Conservation (phyloP, 164 flowering plant genomes). For the Santalum album region DNA sequence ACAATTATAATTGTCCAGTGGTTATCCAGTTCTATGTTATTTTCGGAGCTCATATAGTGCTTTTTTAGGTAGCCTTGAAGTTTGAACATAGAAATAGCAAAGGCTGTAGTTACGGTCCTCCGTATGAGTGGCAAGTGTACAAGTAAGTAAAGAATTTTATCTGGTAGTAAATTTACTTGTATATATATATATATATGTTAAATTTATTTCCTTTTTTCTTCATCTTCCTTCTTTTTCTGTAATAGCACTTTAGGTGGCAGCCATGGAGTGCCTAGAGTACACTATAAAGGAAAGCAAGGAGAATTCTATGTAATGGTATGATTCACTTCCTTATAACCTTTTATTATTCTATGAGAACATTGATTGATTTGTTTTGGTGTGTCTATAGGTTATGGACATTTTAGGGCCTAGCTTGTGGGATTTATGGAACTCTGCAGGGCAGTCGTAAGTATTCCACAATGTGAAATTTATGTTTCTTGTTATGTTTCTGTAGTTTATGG, state of each 20-base stretch:
- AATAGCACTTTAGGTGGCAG: constrained; percentile 72
- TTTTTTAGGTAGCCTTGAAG: constrained; percentile 68
- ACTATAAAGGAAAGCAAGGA: constrained; percentile 83
- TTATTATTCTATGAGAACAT: neutral
- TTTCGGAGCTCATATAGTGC: neutral
- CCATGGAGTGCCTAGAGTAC: constrained; percentile 85
- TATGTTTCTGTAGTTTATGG: no score
- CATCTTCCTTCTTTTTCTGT: constrained; percentile 3
- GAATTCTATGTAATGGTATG: constrained; percentile 86
- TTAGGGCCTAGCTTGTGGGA: constrained; percentile 94
- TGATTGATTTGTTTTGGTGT: neutral
- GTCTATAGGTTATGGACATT: constrained; percentile 86
- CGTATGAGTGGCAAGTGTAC: constrained; percentile 95
- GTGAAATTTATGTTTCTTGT: neutral
- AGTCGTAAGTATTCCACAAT: constrained; percentile 50
- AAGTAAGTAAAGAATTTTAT: constrained; percentile 43
- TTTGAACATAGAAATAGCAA: constrained; percentile 90
- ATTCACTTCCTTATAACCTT: neutral
- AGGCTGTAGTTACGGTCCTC: constrained; percentile 90
- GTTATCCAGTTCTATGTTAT: neutral
- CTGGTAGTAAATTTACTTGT: neutral
- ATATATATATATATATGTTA: neutral
- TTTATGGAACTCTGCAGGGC: constrained; percentile 82
- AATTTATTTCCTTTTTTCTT: neutral
- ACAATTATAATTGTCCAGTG: neutral